Conservation (phyloP, 345 rosid genomes). For the Rhizophora mangle region DNA sequence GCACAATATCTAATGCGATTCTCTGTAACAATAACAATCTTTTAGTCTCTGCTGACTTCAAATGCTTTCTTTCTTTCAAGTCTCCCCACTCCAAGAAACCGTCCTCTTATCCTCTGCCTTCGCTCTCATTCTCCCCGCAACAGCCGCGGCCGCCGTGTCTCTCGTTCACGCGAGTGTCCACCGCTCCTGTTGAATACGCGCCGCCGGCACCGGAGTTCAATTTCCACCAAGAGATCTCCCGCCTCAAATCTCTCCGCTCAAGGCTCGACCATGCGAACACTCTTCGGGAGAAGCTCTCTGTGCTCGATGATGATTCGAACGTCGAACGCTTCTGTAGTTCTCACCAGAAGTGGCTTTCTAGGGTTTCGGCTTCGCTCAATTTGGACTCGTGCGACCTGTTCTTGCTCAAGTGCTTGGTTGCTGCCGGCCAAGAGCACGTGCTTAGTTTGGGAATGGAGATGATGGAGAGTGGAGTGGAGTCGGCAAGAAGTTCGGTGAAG, state of each 20-base stretch:
- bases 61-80: constrained; percentile 22
- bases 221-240: constrained; percentile 60
- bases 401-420: constrained; percentile 69
- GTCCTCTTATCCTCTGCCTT: constrained; percentile 24
- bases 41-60: constrained; percentile 27
- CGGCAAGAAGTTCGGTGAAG: constrained; percentile 51
- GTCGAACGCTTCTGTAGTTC: constrained; percentile 48
- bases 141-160: constrained; percentile 10
- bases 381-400: constrained; percentile 50
- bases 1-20: constrained; percentile 2
- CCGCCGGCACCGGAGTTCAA: constrained; percentile 66
- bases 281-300: constrained; percentile 33
- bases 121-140: constrained; percentile 18
- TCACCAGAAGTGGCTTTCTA: constrained; percentile 27
- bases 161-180: constrained; percentile 49
- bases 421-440: constrained; percentile 83
- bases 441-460: constrained; percentile 37
- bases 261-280: constrained; percentile 40
- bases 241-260: constrained; percentile 54
- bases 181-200: constrained; percentile 60
- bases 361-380: constrained; percentile 35
- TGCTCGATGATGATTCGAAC: constrained; percentile 48
- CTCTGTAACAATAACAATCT: constrained; percentile 15
- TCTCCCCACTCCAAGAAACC: constrained; percentile 21
- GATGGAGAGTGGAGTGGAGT: constrained; percentile 25